Evolutionary conservation across 352 stramenopile species (phyloP).

Genomic region (Pythium insidiosum): DNA sequence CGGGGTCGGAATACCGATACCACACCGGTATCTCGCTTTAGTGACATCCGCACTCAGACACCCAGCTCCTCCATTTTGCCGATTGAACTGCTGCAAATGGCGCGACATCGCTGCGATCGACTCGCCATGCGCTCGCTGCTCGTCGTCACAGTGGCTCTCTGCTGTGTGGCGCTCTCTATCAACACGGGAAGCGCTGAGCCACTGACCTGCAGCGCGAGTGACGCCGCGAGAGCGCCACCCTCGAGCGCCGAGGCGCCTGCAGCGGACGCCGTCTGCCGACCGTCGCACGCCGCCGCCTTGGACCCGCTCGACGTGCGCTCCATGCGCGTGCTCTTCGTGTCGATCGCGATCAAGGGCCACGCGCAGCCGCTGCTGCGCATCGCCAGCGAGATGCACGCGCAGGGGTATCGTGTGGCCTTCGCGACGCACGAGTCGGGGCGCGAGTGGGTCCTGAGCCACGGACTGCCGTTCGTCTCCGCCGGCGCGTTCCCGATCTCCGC

Average conservation of each 20-base stretch:
- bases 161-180: no score
- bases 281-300: background rate
- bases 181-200: no score
- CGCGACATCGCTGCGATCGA: no score
- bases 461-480: slow-evolving; percentile 60
- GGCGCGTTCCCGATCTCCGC: slow-evolving; percentile 67
- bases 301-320: slow-evolving; percentile 5
- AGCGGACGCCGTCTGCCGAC: background rate
- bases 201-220: no score
- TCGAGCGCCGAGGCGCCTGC: background rate
- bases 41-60: no score
- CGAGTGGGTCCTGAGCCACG: slow-evolving; percentile 54
- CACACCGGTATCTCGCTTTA: background rate
- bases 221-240: background rate
- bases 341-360: slow-evolving; percentile 77
- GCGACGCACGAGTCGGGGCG: slow-evolving; percentile 76
- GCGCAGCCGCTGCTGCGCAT: slow-evolving; percentile 69
- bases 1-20: background rate
- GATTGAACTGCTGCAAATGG: no score
- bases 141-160: no score
- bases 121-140: no score
- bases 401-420: slow-evolving; percentile 73
- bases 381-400: slow-evolving; percentile 59
- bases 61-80: no score
- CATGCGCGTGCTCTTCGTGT: slow-evolving; percentile 67